Base-by-base conservation (phyloP, 345 rosid genomes). In the Camelina neglecta region DNA sequence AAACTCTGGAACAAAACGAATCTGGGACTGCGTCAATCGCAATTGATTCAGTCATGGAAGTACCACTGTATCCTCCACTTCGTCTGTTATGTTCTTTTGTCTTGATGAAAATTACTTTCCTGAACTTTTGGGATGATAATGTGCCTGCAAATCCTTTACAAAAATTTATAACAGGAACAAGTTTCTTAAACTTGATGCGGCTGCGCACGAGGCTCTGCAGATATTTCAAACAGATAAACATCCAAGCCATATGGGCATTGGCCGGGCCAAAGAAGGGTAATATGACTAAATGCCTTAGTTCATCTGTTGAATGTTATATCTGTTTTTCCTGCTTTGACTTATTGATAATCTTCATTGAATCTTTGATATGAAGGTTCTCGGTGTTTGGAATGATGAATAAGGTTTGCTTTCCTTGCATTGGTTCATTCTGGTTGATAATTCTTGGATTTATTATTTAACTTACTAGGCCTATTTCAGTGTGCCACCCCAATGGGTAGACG, bases 201-300 rank as follows among this genome's bases (percentile, higher is more conserved):
- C 93, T 76, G 92, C 97, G 77, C 92, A 90, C 69, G 98, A 92
- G 79, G 97, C 93, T 65, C 74, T 94, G 79, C 97, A 94, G 86
- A 92, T 92, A 72, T 94, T 94, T 78, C 97, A 92, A 83, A 79
- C 81, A 47, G 97, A 94, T 79, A 95, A 92, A 74, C 99, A 95
- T 86, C 99, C 99, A 75, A 95, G 99, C 82, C 96, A 92, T 81
- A 92, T 95, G 97, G 99, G 99, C 78, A 95, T 95, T 71, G 99
- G 99, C 60, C 83, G 99, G 84, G 95, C 97, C 76, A 95, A 95
- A 79, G 97, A 95, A 88, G 99, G 99, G 99, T 95, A 87, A 75
- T 1, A 41, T 36, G 48, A 45, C 59, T 92, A 85, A 76, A 45
- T 42, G 47, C 33, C 53, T 11, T 71, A 13, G 53, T 53, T 57